Base-by-base conservation (phyloP, 371 early-diverging fungal genomes). In the Mortierella sp. region DNA sequence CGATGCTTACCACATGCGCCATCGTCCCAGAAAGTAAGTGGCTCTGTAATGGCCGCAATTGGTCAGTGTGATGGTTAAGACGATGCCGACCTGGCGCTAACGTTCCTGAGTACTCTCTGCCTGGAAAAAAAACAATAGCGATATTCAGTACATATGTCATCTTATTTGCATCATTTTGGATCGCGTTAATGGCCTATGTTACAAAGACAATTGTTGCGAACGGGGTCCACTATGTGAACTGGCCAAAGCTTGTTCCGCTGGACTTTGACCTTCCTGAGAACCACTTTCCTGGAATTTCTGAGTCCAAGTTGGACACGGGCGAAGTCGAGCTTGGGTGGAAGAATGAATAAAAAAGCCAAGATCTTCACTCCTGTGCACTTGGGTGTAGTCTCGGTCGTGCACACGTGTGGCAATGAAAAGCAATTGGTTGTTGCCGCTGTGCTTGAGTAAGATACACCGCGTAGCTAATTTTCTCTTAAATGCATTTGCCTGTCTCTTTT, bases 251-350 rank as follows among this genome's bases (percentile, higher is more conserved):
- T 14, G 75, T 79, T 9, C 86, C 86, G 11, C 50, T 86, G 53
- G 73, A 64, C 40, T 82, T 79, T 44, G 79, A 79, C 51, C 51
- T 74, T n/a, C 72, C 76, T n/a, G 54, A 59, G 31, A 64, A 34
- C 19, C 74, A 72, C 28, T 82, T 69, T 48, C 54, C 79, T 44
- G 59, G 37, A 2, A 40, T 71, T 50, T 75, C 78, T 2, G 79
- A 82, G 11, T 31, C 72, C 5, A 81, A 53, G 28, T 55, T 79
- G 37, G 80, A 71, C 9, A 72, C 73, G n/a, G 73, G 75, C 16
- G 86, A 86, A 57, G 74, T 86, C 10, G 86, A 86, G 61, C 77
- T 86, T 64, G 86, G 86, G 16, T 86, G 86, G 86, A 86, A 86
- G 72, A 86, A 86, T n/a, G 86, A 86, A 55, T 86, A 85, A 73